phyloP scores from a whole-genome alignment of 805 yeast genomes.

The Ogataea siamensis region DNA sequence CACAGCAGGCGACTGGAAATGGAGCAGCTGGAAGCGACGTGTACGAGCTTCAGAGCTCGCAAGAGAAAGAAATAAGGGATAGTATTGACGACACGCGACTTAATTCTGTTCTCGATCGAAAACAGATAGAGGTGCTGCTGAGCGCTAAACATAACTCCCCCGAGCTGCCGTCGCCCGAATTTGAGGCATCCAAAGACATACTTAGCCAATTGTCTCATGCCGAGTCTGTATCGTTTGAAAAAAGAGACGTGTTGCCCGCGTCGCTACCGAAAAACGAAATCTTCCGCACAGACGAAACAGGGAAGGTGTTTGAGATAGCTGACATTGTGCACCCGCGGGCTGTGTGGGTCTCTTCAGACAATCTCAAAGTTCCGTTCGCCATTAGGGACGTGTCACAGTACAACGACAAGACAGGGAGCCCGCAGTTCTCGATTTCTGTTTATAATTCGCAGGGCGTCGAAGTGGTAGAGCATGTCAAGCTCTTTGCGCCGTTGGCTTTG shows the following conservation, averaged over 20 bases:
- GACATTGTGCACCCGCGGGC: constrained; percentile 13
- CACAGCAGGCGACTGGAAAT: constrained; percentile 30
- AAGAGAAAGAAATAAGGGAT: constrained; percentile 6
- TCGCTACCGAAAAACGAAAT: constrained; percentile 2
- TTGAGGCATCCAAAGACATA: constrained; percentile 12
- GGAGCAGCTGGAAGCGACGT: constrained; percentile 32
- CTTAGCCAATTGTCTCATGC: constrained; percentile 5
- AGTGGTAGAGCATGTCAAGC: constrained; percentile 30
- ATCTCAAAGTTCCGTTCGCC: constrained; percentile 12
- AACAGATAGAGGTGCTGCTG: constrained; percentile 1
- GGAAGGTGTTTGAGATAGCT: constrained; percentile 1
- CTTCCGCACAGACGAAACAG: constrained; percentile 6
- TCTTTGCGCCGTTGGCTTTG: constrained; percentile 47
- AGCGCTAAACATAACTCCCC: neutral
- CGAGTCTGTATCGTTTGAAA: neutral
- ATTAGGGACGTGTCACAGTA: constrained; percentile 10
- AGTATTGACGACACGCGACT: constrained; percentile 9
- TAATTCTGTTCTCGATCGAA: neutral
- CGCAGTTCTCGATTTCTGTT: constrained; percentile 5
- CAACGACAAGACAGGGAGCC: neutral
- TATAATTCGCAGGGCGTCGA: constrained; percentile 25
- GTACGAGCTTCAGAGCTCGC: constrained; percentile 8
- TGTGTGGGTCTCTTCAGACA: constrained; percentile 17
- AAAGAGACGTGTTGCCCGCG: neutral
- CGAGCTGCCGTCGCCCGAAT: constrained; percentile 15